Conservation (phyloP, 495 filamentous ascomycete species). For the Aspergillus coremiiformis region DNA sequence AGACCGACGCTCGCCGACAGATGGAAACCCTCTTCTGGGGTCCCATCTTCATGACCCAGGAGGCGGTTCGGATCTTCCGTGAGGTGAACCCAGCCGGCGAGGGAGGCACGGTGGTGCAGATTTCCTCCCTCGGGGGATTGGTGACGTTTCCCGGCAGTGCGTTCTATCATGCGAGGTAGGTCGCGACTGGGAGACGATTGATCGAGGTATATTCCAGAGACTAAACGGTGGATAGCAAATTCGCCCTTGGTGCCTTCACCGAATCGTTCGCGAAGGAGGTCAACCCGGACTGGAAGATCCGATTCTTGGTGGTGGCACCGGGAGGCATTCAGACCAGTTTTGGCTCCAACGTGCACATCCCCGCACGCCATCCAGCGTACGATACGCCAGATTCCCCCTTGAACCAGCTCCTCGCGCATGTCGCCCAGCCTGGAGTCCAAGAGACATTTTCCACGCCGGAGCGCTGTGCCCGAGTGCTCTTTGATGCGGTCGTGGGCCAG, state of each 20-base stretch:
- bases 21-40: conserved; percentile 53
- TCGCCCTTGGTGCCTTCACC: conserved; percentile 50
- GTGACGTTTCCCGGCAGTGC: conserved; percentile 37
- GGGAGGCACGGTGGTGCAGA: conserved; percentile 47
- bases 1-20: conserved; percentile 30
- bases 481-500: conserved; percentile 14
- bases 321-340: conserved; percentile 23
- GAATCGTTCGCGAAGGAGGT: conserved; percentile 46
- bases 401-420: conserved; percentile 14
- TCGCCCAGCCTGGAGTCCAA: conserved; percentile 8
- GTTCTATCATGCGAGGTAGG: conserved; percentile 47
- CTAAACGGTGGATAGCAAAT: conserved; percentile 41
- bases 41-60: conserved; percentile 35
- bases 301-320: conserved; percentile 17
- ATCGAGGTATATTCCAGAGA: too few relatives aligned
- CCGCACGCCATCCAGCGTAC: conserved; percentile 18
- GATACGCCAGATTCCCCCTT: conserved; percentile 9
- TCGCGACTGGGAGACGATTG: too few relatives aligned
- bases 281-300: conserved; percentile 40
- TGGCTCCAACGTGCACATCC: conserved; percentile 8
- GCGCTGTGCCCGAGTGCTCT: conserved; percentile 16
- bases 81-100: conserved; percentile 18
- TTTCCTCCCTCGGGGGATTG: conserved; percentile 47
- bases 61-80: conserved; percentile 41
- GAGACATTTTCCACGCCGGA: conserved; percentile 20